These are phyloP conservation scores for Alternaria solani DNA, from an alignment of 2,329 filamentous ascomycete genomes.

Conservation along the genomic window DNA sequence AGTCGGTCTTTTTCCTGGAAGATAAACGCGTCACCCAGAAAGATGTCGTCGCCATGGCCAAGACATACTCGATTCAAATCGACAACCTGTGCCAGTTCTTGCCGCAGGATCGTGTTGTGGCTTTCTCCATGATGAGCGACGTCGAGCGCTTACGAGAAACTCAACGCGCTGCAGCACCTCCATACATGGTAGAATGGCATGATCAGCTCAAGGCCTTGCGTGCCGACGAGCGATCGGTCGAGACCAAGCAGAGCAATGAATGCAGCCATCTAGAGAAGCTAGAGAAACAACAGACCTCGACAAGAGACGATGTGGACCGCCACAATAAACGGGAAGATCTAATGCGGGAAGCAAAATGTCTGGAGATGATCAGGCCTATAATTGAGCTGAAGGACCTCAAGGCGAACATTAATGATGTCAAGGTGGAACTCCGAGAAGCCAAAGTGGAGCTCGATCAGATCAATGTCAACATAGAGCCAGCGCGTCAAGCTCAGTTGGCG, in stretches of 20 bases:
- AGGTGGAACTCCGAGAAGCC: slow-evolving; percentile 63
- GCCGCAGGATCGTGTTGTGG: slow-evolving; percentile 93
- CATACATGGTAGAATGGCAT: slow-evolving; percentile 82
- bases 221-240: slow-evolving; percentile 70
- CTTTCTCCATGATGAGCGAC: slow-evolving; percentile 85
- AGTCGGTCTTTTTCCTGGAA: slow-evolving; percentile 80
- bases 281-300: slow-evolving; percentile 75
- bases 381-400: slow-evolving; percentile 69
- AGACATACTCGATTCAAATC: slow-evolving; percentile 84
- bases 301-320: slow-evolving; percentile 83
- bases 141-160: slow-evolving; percentile 85
- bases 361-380: slow-evolving; percentile 72
- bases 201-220: slow-evolving; percentile 75
- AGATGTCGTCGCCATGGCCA: slow-evolving; percentile 71
- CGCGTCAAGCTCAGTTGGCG: slow-evolving; percentile 70
- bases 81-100: slow-evolving; percentile 98
- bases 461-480: slow-evolving; percentile 70
- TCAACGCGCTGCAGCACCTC: slow-evolving; percentile 83
- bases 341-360: slow-evolving; percentile 67
- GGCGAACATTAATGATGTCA: slow-evolving; percentile 60
- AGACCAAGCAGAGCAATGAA: slow-evolving; percentile 66
- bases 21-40: slow-evolving; percentile 68
- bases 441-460: slow-evolving; percentile 67
- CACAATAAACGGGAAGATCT: slow-evolving; percentile 76
- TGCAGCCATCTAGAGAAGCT: slow-evolving; percentile 70